Conservation (phyloP, 2,329 filamentous ascomycete species). For the Stachybotrys chlorohalonatus region DNA sequence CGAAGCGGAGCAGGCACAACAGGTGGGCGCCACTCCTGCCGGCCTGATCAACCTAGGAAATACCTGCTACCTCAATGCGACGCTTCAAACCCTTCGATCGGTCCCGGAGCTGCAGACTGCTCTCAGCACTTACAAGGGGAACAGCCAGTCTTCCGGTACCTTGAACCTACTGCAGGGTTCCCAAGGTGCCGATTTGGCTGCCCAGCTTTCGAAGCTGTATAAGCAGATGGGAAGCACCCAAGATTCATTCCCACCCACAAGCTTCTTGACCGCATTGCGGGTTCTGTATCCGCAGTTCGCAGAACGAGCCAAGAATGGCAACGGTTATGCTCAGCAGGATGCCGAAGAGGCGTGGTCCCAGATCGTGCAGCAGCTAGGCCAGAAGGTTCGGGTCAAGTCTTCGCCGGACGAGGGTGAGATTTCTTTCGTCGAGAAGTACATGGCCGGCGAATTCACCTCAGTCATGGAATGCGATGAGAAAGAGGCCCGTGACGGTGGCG, state of each 20-base stretch:
- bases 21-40: slow-evolving; percentile 76
- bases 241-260: slow-evolving; percentile 71
- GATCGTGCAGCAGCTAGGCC: slow-evolving; percentile 73
- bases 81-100: slow-evolving; percentile 78
- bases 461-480: slow-evolving; percentile 77
- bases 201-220: slow-evolving; percentile 73
- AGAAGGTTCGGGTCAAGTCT: slow-evolving; percentile 63
- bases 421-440: slow-evolving; percentile 84
- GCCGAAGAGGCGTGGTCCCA: slow-evolving; percentile 98
- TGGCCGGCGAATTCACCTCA: slow-evolving; percentile 74
- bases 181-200: slow-evolving; percentile 55
- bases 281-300: slow-evolving; percentile 84
- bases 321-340: slow-evolving; percentile 93
- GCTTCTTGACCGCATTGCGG: slow-evolving; percentile 75
- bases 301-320: slow-evolving; percentile 72
- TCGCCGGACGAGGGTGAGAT: slow-evolving; percentile 36
- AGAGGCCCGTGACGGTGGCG: slow-evolving; percentile 63
- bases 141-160: slow-evolving; percentile 23
- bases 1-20: slow-evolving; percentile 77
- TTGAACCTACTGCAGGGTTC: slow-evolving; percentile 31
- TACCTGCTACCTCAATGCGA: slow-evolving; percentile 97
- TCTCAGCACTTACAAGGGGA: slow-evolving; percentile 48
- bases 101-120: slow-evolving; percentile 87
- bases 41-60: slow-evolving; percentile 91
- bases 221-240: slow-evolving; percentile 85